phyloP scores from a whole-genome alignment of 352 stramenopile species.

The Pythium scleroteichum region DNA sequence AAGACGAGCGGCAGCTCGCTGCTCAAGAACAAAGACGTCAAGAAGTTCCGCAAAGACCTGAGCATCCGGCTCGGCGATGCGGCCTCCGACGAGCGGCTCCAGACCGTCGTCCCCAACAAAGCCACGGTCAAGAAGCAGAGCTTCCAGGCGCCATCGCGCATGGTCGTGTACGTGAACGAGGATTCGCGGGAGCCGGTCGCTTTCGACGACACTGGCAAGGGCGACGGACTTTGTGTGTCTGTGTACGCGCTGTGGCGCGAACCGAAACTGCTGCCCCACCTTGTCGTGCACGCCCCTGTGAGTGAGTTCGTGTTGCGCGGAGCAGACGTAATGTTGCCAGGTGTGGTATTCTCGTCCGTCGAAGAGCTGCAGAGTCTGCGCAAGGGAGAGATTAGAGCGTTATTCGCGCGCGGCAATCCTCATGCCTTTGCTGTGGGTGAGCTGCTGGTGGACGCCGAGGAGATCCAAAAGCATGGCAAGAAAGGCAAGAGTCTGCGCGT shows the following conservation, averaged over 20 bases:
- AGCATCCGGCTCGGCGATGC: constrained; percentile 32
- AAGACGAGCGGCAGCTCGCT: constrained; percentile 79
- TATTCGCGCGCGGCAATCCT: constrained; percentile 77
- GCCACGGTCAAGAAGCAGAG: constrained; percentile 63
- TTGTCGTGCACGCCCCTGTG: constrained; percentile 76
- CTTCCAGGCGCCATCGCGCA: constrained; percentile 73
- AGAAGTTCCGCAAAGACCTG: constrained; percentile 79
- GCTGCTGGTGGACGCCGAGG: constrained; percentile 62
- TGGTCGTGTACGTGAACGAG: constrained; percentile 67
- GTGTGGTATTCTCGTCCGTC: constrained; percentile 60
- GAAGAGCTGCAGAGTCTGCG: constrained; percentile 56
- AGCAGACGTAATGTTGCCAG: constrained; percentile 83
- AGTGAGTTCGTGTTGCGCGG: constrained; percentile 81
- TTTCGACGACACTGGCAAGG: constrained; percentile 75
- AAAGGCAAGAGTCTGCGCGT: constrained; percentile 72
- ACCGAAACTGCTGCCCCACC: constrained; percentile 45
- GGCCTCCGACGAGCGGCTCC: constrained; percentile 43
- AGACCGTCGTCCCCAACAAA: constrained; percentile 40
- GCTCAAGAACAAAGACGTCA: constrained; percentile 85
- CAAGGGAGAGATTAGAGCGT: constrained; percentile 65
- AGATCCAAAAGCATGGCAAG: constrained; percentile 56
- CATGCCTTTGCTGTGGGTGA: constrained; percentile 77
- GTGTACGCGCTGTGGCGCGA: constrained; percentile 74
- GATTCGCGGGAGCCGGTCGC: constrained; percentile 63
- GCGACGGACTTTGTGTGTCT: constrained; percentile 51